Evolutionary conservation across 768 basidiomycete genomes (phyloP), one percentile per base, ranked within the genome.

Genomic region (Baorangia bicolor): DNA sequence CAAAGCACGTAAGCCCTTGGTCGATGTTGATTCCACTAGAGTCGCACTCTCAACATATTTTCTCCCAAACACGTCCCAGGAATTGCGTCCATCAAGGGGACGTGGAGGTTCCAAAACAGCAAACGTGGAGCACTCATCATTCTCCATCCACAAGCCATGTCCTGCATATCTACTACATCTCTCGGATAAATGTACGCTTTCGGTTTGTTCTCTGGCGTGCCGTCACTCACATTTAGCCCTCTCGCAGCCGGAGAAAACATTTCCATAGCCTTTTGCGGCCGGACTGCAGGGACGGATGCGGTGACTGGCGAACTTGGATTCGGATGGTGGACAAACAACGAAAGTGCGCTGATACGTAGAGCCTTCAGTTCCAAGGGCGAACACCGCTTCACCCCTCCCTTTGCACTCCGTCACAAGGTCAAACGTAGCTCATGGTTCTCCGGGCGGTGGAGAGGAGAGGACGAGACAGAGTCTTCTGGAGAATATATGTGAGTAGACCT

Each of bases 111-210:
- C 53, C 60, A 50, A 27, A 23, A 34, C 5, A 38, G 43, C 10
- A 61, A 53, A 46, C 64, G 65, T 4, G 70, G 70, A 16, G 69
- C 68, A n/a, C 58, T 73, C 44, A 33, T 73, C 38, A 67, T 69
- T 35, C 63, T 73, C 59, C 45, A 56, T 73, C 59, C 45, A 56
- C 28, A 18, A 23, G 16, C 71, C 60, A 14, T 70, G 72, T 46
- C 69, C 66, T 13, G 70, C 68, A 16, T 60, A 65, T 35, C 59
- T 66, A 31, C 49, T 70, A 40, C 71, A 63, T 14, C 41, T 66
- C 7, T 63, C 61, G n/a, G 48, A 65, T 23, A 64, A 55, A 47
- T 43, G 64, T 57, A 49, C 38, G 38, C 18, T 0, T 35, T 16
- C 8, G 2, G 7, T 27, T 20, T 13, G 6, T 31, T 42, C 31